Base-by-base conservation (phyloP, 768 basidiomycete genomes). In the Exsudoporus frostii region DNA sequence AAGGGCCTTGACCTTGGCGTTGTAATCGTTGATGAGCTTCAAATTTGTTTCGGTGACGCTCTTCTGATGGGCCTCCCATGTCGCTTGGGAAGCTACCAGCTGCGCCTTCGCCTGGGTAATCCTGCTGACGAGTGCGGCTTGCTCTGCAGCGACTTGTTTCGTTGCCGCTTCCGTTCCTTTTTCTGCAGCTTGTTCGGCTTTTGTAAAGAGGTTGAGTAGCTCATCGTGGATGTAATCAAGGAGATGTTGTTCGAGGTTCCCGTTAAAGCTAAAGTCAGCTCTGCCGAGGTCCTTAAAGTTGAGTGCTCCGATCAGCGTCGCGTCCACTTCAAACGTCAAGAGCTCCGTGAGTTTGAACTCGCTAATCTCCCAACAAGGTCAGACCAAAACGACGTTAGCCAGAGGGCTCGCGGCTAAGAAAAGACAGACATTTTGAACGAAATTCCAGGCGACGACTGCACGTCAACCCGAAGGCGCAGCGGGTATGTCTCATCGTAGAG, bases 191-290 rank as follows among this genome's bases (percentile, higher is more conserved):
- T 45, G 29, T 34, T 45, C 17, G 7, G 43, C 43, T 27, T 24
- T 51, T 8, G 14, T 24, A 4, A 55, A 33, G 19, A 55, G 24
- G 4, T 34, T 27, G 19, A 34, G 3, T 5, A 51, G 5, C 25
- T 55, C 54, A 40, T 52, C 50, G 15, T 30, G 54, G 13, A 57
- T 48, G 19, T 55, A 49, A 38, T 50, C 47, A 5, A 54, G 48
- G 25, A 49, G 13, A n/a, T 49, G 55, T 20, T 54, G 42, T 36
- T 57, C 36, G 24, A 57, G 44, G 52, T 54, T 38, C 4, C 43
- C 55, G 34, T 13, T 27, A 5, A 56, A 53, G 14, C 3, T 24
- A 17, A 56, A 54, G 43, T 56, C 46, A 4, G 47, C 36, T 7
- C 44, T 45, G 4, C 32, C n/a, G 38, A 56, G 53, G 14, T 56